Evolutionary conservation across 2,329 filamentous ascomycete species (phyloP), one percentile per base, ranked within the genome.

Genomic region (Talaromyces sp.): DNA sequence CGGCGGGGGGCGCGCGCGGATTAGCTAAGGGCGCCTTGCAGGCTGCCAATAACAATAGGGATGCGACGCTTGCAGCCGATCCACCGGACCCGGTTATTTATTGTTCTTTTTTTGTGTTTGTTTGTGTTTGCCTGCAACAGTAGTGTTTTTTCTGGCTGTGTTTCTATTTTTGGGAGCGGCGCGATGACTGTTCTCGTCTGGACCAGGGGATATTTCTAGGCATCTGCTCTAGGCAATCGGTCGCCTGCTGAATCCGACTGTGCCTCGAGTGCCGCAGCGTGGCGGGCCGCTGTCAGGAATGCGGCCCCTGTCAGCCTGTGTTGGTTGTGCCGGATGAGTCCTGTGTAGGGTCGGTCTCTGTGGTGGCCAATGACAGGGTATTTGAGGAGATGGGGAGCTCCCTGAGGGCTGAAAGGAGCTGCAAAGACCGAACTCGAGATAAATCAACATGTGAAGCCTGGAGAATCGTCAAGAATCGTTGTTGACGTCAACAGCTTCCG

Each of bases 1-100:
- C 56, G 47, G 51, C 30, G 50, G 40, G 34, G 55, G 40, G 14
- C 23, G 23, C 23, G 44, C 44, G 44, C 18, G 44, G 47, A 56
- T 62, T 59, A 62, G 61, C 61, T 62, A 59, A 59, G 61, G 23
- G 55, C 34, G 57, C 56, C 60, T 62, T 59, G 56, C 56, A 57
- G 50, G 47, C 56, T 58, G 51, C 57, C 61, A 62, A 62, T 62
- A 47, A 62, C 59, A 47, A 59, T 56, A 62, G 60, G 60, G 60
- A 62, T 62, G 34, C 36, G 33, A 10, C 16, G 60, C 50, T 31
- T 44, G 42, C 27, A 54, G 34, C 5, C n/a, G 44, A 18, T 47
- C 44, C 44, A 47, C 44, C 44, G 44, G 55, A 44, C 52, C 36
- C n/a, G 33, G 47, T 18, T 23, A 23, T 23, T 23, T 23, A 23